Evolutionary conservation across 306 rosid species (phyloP).

Genomic region (Quercus ilex): DNA sequence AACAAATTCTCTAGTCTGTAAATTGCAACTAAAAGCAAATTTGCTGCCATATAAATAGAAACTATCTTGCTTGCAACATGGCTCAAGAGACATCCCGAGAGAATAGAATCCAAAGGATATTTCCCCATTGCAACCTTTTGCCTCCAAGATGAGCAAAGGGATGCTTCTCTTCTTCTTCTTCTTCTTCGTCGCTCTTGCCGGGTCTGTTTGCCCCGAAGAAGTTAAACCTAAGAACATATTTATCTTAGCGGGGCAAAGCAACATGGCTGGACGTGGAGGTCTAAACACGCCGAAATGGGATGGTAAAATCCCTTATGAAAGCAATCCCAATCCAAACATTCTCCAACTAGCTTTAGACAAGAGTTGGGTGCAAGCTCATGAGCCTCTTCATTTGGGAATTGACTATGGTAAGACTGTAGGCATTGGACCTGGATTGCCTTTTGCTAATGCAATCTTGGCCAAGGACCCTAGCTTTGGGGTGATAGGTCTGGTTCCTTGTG

Average conservation of each 20-base stretch:
- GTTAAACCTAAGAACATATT: constrained; percentile 31
- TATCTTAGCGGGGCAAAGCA: constrained; percentile 85
- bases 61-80: no score
- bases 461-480: not conserved
- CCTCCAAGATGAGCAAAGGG: not conserved
- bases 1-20: no score
- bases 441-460: constrained; percentile 26
- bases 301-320: constrained; percentile 50
- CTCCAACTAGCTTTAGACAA: constrained; percentile 39
- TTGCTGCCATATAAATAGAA: no score
- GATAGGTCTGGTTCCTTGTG: constrained; percentile 40
- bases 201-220: not conserved
- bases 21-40: no score
- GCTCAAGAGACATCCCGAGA: no score
- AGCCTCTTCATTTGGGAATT: constrained; percentile 56
- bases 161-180: not conserved
- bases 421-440: constrained; percentile 46
- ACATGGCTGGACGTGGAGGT: constrained; percentile 95
- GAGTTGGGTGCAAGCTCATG: constrained; percentile 62
- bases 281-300: constrained; percentile 53
- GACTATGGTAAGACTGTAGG: no score
- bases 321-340: constrained; percentile 39
- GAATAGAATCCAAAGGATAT: no score
- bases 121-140: no score
- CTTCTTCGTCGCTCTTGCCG: constrained; percentile 8